These are phyloP conservation scores for Arthrobotrys entomopaga DNA, from an alignment of 2,329 filamentous ascomycete genomes.

Conservation along the genomic window DNA sequence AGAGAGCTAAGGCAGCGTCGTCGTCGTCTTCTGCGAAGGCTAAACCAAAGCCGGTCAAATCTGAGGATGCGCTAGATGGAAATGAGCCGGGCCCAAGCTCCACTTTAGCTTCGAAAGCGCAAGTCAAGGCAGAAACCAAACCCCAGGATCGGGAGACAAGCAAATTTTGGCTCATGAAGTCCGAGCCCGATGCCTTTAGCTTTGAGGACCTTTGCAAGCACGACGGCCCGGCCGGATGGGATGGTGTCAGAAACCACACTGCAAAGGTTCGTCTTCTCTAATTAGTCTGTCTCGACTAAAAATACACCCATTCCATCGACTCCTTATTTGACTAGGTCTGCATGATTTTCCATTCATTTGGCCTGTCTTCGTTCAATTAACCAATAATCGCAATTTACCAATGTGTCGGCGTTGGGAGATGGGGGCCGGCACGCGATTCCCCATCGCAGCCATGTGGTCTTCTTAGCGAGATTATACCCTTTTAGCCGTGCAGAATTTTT, in stretches of 20 bases:
- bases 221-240: constrained; percentile 85
- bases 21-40: constrained; percentile 19
- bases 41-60: constrained; percentile 53
- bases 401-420: constrained; percentile 39
- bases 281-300: constrained; percentile 10
- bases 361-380: background rate
- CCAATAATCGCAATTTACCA: constrained; percentile 49
- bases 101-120: constrained; percentile 25
- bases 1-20: background rate
- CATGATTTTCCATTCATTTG: background rate
- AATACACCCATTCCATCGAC: constrained; percentile 29
- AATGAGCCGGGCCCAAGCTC: constrained; percentile 26
- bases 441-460: constrained; percentile 40
- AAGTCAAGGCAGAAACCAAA: constrained; percentile 10
- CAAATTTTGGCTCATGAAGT: constrained; percentile 82
- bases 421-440: constrained; percentile 29
- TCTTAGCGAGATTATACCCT: constrained; percentile 55
- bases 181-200: constrained; percentile 84
- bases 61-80: constrained; percentile 33
- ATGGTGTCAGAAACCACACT: constrained; percentile 70
- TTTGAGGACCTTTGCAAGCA: constrained; percentile 84
- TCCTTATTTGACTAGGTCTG: background rate
- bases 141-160: constrained; percentile 21
- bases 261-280: constrained; percentile 40
- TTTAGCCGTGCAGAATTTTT: constrained; percentile 35